Percentiles rank a stretch among this genome's conserved stretches.
These are phyloP conservation scores for Rhizopus arrhizus DNA, from an alignment of 371 early-diverging fungal genomes.

Conservation along the genomic window DNA sequence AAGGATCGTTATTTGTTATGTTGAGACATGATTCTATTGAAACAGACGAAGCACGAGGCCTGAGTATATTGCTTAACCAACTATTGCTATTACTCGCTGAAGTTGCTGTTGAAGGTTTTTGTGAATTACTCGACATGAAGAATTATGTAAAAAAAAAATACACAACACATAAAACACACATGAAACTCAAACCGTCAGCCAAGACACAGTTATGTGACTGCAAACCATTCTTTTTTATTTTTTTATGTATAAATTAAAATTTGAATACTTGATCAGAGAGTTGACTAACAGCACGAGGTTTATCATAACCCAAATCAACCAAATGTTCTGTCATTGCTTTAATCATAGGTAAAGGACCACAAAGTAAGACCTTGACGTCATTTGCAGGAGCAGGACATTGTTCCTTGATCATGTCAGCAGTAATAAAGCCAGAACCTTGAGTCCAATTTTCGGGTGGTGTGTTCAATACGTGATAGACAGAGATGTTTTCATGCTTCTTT, in stretches of 20 bases:
- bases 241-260: constrained; percentile 12
- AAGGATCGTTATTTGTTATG: constrained; percentile 34
- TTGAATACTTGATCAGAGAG: constrained; percentile 66
- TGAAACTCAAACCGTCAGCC: neutral
- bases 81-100: constrained; percentile 5
- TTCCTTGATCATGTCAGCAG: constrained; percentile 77
- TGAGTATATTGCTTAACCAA: constrained; percentile 52
- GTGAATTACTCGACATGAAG: constrained; percentile 29
- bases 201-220: neutral
- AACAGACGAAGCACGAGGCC: constrained; percentile 46
- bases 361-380: constrained; percentile 87
- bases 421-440: constrained; percentile 88
- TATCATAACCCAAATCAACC: constrained; percentile 72
- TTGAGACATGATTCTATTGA: constrained; percentile 55
- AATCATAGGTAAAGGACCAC: constrained; percentile 95
- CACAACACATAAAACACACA: neutral
- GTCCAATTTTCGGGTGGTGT: constrained; percentile 83
- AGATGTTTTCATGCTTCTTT: constrained; percentile 77
- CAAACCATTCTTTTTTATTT: constrained; percentile 1
- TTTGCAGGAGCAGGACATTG: constrained; percentile 76
- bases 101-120: constrained; percentile 9
- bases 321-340: constrained; percentile 79
- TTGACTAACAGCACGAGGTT: constrained; percentile 82
- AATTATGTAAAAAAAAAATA: neutral
- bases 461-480: constrained; percentile 86